Evolutionary conservation across 257 asterid species (phyloP), one percentile per base, ranked within the genome.

Genomic region (Thymus quinquecostatus): DNA sequence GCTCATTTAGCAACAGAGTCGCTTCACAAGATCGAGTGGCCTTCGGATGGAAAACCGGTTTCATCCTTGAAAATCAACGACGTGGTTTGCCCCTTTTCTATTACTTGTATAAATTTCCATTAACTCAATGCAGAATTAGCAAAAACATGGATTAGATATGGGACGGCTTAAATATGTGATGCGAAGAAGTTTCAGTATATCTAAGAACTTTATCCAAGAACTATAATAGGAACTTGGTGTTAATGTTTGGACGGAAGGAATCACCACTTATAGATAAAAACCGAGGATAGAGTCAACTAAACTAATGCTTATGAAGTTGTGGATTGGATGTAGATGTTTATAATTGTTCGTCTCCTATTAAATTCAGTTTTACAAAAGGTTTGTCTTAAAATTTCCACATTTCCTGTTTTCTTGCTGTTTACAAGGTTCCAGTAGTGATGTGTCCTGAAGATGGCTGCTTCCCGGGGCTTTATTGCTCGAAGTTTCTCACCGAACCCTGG

Each of bases 21-120:
- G 8, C 92, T 93, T 75, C 96, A 93, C 78, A 91, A 83, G 84
- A 68, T 91, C 60, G 89, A 79, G 64, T 93, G 98, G 96, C 91
- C 96, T n/a, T 66, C 86, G 66, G 72, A 79, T 56, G 92, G 87
- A 79, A 84, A 80, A 76, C 80, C 81, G 12, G 62, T 44, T 1
- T 64, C 84, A 51, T 77, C 86, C 79, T 66, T 71, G 58, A 75
- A 85, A 72, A 65, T 86, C 64, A 70, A 72, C 64, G 94, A 87
- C 44, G 87, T 93, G 96, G 97, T 93, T 75, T 63, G 81, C 65
- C 70, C 65, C 29, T 76, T 47, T 45, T 66, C 43, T 60, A 4
- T 67, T 53, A 49, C 38, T 14, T 45, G 27, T 7, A 43, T 43
- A 69, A 30, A 55, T 54, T 56, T 21, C 21, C 21, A 21, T 21